Base-by-base conservation (phyloP, 148 eudicot species). In the Simmondsia chinensis region DNA sequence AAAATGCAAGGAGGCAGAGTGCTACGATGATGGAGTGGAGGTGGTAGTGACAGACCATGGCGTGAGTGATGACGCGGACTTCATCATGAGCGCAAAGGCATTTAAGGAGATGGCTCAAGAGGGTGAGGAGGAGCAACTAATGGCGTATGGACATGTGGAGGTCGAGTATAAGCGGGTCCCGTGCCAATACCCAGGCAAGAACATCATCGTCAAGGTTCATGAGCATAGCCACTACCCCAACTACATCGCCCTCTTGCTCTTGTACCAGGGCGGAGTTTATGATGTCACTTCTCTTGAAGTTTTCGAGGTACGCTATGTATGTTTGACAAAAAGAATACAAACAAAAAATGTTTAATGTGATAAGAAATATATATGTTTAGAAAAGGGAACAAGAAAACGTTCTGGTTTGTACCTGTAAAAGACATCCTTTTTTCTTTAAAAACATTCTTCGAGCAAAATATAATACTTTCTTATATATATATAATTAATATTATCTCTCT, bases 31-130 rank as follows among this genome's bases (percentile, higher is more conserved):
- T 20, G 87, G 87, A 14, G 73, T 52, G 5, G 52, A 50, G 10
- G 52, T 79, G 2, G 79, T 72, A 36, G 82, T 64, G 30, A 79
- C 87, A 5, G 87, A 79, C 61, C 62, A 62, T 14, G 82, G 79
- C 2, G 76, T 29, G 33, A 76, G 82, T 3, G 74, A 68, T 50
- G 20, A 45, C 15, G 60, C 82, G 12, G 87, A 79, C 43, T 75
- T 79, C 65, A 59, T 79, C 20, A 60, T 79, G 9, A 75, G 68
- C 56, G 30, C 43, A 2, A 54, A 61, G 3, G 79, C 79, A 34
- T 79, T 68, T 40, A 44, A 70, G 10, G 47, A 46, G 11, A 24
- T 79, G 63, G 87, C 87, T 14, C 39, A 22, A 4, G 52, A 73
- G 6, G 51, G 60, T 33, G 26, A 33, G 41, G 82, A 60, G 15